These are phyloP conservation scores for Colletotrichum limetticola DNA, from an alignment of 2,329 filamentous ascomycete species.

Conservation along the genomic window DNA sequence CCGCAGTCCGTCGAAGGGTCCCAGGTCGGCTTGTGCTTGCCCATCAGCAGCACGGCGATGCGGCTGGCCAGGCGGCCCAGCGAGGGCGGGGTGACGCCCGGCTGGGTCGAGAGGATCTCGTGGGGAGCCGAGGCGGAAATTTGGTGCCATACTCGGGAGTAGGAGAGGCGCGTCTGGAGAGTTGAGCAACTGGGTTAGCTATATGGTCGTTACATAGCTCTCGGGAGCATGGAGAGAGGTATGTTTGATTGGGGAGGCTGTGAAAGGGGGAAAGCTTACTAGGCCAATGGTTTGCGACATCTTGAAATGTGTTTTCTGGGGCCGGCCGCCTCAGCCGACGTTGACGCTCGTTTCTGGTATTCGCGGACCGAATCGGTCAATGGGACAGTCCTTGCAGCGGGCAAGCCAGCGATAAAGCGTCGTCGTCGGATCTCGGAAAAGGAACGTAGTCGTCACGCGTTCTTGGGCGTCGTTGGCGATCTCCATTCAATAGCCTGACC, in stretches of 20 bases:
- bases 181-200: not conserved
- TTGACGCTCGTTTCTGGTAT: not conserved
- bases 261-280: conserved; percentile 57
- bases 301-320: conserved; percentile 40
- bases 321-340: conserved; percentile 25
- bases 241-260: not conserved
- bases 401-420: conserved; percentile 36
- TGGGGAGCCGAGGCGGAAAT: conserved; percentile 77
- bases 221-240: not conserved
- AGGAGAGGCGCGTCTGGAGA: conserved; percentile 88
- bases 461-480: conserved; percentile 10
- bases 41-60: conserved; percentile 91
- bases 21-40: conserved; percentile 98
- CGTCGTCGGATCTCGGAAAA: conserved; percentile 7
- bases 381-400: not conserved
- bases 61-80: conserved; percentile 89
- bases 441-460: conserved; percentile 25
- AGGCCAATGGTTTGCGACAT: conserved; percentile 86
- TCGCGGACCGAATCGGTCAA: not conserved
- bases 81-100: conserved; percentile 74
- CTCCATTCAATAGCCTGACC: conserved; percentile 7
- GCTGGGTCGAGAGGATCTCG: conserved; percentile 67
- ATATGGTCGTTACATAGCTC: not conserved
- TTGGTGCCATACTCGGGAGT: conserved; percentile 95
- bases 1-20: conserved; percentile 98